These are phyloP conservation scores for Stagonosporopsis vannaccii DNA, from an alignment of 2,329 filamentous ascomycete genomes.

Conservation along the genomic window DNA sequence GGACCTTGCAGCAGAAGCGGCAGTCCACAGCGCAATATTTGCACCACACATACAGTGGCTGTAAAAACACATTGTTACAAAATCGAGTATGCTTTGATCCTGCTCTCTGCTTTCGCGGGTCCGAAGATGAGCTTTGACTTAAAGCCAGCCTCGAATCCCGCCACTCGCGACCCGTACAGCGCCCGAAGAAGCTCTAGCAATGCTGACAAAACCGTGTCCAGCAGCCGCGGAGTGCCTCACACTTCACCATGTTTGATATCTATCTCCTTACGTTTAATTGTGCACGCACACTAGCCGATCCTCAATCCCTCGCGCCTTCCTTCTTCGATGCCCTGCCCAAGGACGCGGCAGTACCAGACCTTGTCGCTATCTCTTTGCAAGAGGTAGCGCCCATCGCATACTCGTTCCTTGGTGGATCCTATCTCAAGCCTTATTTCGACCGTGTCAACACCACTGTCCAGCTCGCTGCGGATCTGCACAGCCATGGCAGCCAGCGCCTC, in stretches of 20 bases:
- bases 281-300: conserved; percentile 73
- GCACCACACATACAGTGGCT: not conserved
- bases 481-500: conserved; percentile 61
- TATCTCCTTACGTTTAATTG: conserved; percentile 93
- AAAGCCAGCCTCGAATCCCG: conserved; percentile 9
- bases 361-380: conserved; percentile 76
- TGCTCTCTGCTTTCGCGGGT: not conserved
- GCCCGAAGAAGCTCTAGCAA: conserved; percentile 16
- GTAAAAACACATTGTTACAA: not conserved
- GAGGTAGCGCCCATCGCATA: conserved; percentile 86
- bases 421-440: conserved; percentile 77
- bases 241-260: conserved; percentile 62
- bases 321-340: conserved; percentile 58
- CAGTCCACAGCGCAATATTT: not conserved
- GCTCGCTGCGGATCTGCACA: conserved; percentile 65
- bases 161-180: not conserved
- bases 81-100: conserved; percentile 5
- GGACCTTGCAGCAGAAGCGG: not conserved
- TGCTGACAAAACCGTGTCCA: conserved; percentile 32
- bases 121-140: not conserved
- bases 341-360: conserved; percentile 65
- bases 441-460: conserved; percentile 75
- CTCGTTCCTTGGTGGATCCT: conserved; percentile 84
- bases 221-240: conserved; percentile 9
- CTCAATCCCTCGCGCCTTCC: conserved; percentile 73